These are phyloP conservation scores for Wickerhamiella spandovensis DNA, from an alignment of 805 yeast species.

Conservation along the genomic window DNA sequence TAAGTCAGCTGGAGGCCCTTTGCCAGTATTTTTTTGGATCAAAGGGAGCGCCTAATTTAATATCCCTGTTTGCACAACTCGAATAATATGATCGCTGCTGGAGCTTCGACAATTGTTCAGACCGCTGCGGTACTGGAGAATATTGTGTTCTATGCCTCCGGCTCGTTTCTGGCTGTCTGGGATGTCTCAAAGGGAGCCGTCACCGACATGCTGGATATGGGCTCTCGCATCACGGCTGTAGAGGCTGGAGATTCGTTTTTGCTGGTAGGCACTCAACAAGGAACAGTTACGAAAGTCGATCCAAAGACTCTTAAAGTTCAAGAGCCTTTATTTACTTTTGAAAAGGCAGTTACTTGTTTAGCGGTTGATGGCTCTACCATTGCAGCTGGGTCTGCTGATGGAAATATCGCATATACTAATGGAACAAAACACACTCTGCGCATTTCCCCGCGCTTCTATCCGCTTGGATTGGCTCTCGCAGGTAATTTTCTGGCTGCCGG, in stretches of 20 bases:
- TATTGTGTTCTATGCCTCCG: slow-evolving; percentile 3
- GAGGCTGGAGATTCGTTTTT: slow-evolving; percentile 45
- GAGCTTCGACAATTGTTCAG: slow-evolving; percentile 8
- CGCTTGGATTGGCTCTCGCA: slow-evolving; percentile 17
- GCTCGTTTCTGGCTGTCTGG: background rate
- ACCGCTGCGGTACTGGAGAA: slow-evolving; percentile 3
- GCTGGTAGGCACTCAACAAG: slow-evolving; percentile 46
- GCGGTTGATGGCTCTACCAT: slow-evolving; percentile 37
- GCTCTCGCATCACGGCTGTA: slow-evolving; percentile 45
- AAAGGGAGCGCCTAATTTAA: background rate
- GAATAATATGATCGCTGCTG: slow-evolving; percentile 7
- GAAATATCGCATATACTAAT: slow-evolving; percentile 47
- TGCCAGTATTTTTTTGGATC: background rate
- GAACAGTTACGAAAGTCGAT: slow-evolving; percentile 15
- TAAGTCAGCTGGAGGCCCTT: background rate
- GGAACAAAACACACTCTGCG: slow-evolving; percentile 5
- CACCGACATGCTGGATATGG: slow-evolving; percentile 23
- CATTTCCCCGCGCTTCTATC: slow-evolving; percentile 17
- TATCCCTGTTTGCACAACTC: background rate
- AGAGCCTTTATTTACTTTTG: slow-evolving; percentile 41
- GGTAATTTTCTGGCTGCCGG: slow-evolving; percentile 21
- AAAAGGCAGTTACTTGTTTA: slow-evolving; percentile 52
- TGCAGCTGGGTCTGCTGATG: slow-evolving; percentile 59
- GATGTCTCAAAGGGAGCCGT: background rate
- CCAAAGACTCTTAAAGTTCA: slow-evolving; percentile 37